phyloP scores from a whole-genome alignment of 2,329 filamentous ascomycete species.

The Elsinoe batatas region DNA sequence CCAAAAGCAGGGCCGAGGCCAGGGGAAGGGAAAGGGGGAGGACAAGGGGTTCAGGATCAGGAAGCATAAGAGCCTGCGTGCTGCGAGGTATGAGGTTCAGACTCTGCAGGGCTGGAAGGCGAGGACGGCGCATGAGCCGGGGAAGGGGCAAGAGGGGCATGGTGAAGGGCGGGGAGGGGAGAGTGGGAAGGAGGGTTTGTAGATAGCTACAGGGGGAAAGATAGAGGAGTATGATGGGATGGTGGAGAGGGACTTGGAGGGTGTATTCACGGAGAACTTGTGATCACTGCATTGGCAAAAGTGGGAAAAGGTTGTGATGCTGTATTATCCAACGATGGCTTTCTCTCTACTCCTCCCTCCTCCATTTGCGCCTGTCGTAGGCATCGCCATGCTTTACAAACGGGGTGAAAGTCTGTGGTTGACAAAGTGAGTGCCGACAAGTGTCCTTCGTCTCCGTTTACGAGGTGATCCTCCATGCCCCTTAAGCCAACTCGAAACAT shows the following conservation, averaged over 20 bases:
- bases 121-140: too few relatives aligned
- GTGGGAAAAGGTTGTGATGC: too few relatives aligned
- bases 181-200: too few relatives aligned
- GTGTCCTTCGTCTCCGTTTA: too few relatives aligned
- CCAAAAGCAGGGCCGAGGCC: not conserved
- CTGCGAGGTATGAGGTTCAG: not conserved
- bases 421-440: not conserved
- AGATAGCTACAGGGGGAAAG: not conserved
- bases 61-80: not conserved
- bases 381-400: not conserved
- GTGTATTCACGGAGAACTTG: not conserved
- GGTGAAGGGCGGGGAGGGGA: too few relatives aligned
- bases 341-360: not conserved
- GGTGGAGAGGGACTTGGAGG: not conserved
- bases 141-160: too few relatives aligned
- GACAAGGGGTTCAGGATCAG: not conserved
- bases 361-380: not conserved
- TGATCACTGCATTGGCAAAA: too few relatives aligned
- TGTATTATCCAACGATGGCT: constrained; percentile 6
- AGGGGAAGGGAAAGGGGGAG: not conserved
- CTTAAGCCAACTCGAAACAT: not conserved
- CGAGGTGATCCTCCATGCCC: not conserved
- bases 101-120: not conserved
- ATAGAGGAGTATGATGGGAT: not conserved
- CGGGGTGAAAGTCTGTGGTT: not conserved